Percentiles rank a stretch among this genome's conserved stretches.
These are phyloP conservation scores for Apophysomyces ossiformis DNA, from an alignment of 371 early-diverging fungal species.

Conservation along the genomic window DNA sequence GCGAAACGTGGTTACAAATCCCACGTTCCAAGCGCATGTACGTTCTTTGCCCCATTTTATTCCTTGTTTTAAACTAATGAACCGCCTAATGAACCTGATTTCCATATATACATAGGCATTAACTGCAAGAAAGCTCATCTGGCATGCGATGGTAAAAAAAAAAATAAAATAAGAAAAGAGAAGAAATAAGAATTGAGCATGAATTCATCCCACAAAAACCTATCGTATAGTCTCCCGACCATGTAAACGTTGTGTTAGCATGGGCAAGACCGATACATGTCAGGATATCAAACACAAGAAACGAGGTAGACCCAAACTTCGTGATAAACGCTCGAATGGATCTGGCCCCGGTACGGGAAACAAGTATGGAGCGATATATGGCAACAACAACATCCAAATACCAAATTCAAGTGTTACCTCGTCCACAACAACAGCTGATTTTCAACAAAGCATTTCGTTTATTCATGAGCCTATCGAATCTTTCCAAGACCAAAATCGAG, in stretches of 20 bases:
- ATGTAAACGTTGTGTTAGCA: conserved; percentile 75
- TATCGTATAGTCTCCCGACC: conserved; percentile 64
- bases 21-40: conserved; percentile 29
- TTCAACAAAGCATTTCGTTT: conserved; percentile 18
- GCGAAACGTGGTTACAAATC: conserved; percentile 28
- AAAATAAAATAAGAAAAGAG: conserved; percentile 7
- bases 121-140: conserved; percentile 56
- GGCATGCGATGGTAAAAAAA: conserved; percentile 54
- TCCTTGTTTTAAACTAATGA: background rate
- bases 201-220: background rate
- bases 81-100: background rate
- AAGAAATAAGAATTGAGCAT: background rate
- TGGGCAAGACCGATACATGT: conserved; percentile 77
- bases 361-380: conserved; percentile 7
- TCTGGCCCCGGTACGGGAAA: background rate
- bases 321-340: conserved; percentile 44
- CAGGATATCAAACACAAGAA: conserved; percentile 82
- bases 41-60: background rate
- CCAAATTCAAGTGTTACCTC: conserved; percentile 13
- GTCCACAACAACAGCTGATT: conserved; percentile 7
- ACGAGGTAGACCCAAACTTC: conserved; percentile 78
- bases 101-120: conserved; percentile 25
- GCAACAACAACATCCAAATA: conserved; percentile 11
- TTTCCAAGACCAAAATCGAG: conserved; percentile 4
- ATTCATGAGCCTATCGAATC: conserved; percentile 29